Evolutionary conservation across 371 early-diverging fungal genomes (phyloP), one percentile per base, ranked within the genome.

Genomic region (Coemansia sp.): DNA sequence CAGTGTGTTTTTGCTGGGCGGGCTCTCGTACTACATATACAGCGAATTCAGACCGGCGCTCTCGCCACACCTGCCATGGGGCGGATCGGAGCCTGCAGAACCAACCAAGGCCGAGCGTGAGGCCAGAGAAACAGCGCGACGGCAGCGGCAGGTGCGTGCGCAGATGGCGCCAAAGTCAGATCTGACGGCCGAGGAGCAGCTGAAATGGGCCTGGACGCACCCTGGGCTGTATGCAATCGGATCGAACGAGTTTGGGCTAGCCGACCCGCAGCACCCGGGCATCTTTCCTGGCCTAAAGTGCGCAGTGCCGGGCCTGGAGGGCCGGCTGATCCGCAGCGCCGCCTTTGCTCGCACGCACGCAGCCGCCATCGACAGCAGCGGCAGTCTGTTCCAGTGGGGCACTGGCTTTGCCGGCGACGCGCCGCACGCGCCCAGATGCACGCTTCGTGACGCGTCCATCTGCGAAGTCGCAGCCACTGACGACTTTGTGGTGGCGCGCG

Each of bases 321-420:
- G 78, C 51, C 62, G 58, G 43, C 57, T 77, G 16, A 26, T 77
- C 14, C 59, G 70, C 43, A 50, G 66, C 13, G 76, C 64, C 8
- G 74, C 71, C 0, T 77, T 77, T 52, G 43, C 77, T 3, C 62
- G 59, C 40, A 65, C 65, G 0, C 78, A 77, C 11, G 78, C 78
- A 5, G 67, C 77, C 5, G 78, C 78, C 0, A 40, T 76, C 13
- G 78, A 77, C 50, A 14, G 43, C 8, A 57, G 70, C 16, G 78
- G 78, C 47, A n/a, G 35, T 34, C 34, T 77, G 16, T 77, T 59
- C 59, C 78, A 77, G 48, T 77, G 78, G 78, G 78, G 78, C 11
- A 62, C 74, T 1, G 68, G 74, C 4, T 68, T 77, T 49, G 48
- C 54, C 8, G 76, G 70, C 53, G 48, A 34, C 32, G 14, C 35